Conservation (phyloP, 169 alveolate species). For the Besnoitia besnoiti region DNA sequence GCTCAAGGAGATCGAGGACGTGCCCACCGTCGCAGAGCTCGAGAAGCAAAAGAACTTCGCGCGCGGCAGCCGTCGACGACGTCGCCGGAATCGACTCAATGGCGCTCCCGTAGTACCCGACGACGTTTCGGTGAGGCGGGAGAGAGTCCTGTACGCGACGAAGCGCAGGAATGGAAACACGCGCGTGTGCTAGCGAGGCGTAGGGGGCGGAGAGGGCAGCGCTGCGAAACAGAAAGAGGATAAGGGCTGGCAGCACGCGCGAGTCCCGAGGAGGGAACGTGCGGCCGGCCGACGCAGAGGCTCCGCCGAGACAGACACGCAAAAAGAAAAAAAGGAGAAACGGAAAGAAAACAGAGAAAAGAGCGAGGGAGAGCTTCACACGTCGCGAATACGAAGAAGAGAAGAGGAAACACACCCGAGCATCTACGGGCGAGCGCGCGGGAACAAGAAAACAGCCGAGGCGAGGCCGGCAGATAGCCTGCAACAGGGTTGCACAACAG, state of each 20-base stretch:
- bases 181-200: no score
- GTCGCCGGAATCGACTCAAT: background rate
- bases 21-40: constrained; percentile 67
- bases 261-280: no score
- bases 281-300: background rate
- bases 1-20: constrained; percentile 30
- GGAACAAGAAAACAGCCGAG: no score
- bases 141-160: constrained; percentile 17
- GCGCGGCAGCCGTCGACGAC: background rate
- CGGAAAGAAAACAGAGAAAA: background rate
- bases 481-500: no score
- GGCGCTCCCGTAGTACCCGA: constrained; percentile 36
- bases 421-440: no score
- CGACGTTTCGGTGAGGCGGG: constrained; percentile 38
- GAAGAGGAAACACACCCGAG: background rate
- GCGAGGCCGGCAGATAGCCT: no score
- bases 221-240: no score
- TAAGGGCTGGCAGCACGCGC: no score
- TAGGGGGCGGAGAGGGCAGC: no score
- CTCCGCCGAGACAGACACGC: background rate
- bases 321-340: background rate
- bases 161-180: background rate
- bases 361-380: background rate
- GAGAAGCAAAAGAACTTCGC: constrained; percentile 52
- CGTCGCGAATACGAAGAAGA: background rate